Evolutionary conservation across 306 rosid species (phyloP).

Genomic region (Comarum palustre): DNA sequence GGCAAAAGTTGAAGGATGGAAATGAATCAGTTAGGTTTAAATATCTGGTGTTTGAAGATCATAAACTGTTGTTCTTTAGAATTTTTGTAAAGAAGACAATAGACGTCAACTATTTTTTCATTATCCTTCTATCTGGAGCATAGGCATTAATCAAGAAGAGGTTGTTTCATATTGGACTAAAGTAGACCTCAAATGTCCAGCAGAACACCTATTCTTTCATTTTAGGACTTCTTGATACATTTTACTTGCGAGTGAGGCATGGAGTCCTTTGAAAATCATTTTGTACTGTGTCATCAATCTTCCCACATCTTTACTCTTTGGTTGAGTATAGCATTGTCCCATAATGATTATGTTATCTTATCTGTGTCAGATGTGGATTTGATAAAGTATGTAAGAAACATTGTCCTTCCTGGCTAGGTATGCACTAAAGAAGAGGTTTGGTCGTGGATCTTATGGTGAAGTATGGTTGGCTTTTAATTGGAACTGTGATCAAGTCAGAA

Average conservation of each 20-base stretch:
- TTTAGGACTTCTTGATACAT: background rate
- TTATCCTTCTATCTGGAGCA: constrained; percentile 1
- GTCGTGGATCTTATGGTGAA: constrained; percentile 96
- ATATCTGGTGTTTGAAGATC: background rate
- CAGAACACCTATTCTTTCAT: background rate
- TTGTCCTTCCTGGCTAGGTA: constrained; percentile 59
- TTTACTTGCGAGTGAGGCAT: background rate
- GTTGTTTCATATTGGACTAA: background rate
- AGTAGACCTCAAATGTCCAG: background rate
- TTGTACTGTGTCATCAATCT: background rate
- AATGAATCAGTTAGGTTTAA: background rate
- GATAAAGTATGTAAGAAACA: constrained; percentile 7
- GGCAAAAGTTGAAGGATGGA: background rate
- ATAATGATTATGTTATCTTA: background rate
- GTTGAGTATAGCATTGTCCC: background rate
- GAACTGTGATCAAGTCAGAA: constrained; percentile 61
- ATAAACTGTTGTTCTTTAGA: background rate
- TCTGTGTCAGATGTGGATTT: constrained; percentile 9
- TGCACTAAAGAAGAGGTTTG: constrained; percentile 74
- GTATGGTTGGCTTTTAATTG: constrained; percentile 95
- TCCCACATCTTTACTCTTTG: background rate
- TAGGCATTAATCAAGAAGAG: background rate
- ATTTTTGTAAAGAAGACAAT: background rate
- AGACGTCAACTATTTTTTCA: background rate
- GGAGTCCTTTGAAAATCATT: background rate